These are phyloP conservation scores for Trichoderma guizhouense DNA, from an alignment of 2,329 filamentous ascomycete genomes.

Conservation along the genomic window DNA sequence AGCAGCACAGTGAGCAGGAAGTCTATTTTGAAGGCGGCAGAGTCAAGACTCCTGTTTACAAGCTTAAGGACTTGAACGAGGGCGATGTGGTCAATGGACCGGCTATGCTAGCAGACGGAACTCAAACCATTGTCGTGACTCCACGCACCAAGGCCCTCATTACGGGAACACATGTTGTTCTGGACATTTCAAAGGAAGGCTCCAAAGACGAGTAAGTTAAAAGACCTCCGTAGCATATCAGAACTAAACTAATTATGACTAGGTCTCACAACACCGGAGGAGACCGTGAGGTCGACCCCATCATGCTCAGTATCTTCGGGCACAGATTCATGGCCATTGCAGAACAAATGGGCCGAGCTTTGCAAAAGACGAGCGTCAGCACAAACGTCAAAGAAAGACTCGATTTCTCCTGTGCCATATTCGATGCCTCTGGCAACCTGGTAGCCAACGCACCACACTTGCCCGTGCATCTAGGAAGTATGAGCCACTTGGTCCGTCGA, in stretches of 20 bases:
- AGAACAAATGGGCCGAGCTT: conserved; percentile 75
- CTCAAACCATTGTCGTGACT: conserved; percentile 88
- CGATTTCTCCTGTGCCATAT: conserved; percentile 79
- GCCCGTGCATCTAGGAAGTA: conserved; percentile 76
- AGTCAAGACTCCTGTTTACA: conserved; percentile 76
- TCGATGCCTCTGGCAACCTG: conserved; percentile 70
- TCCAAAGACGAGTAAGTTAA: conserved; percentile 35
- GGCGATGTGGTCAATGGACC: conserved; percentile 75
- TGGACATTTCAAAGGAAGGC: conserved; percentile 67
- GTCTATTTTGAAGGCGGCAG: conserved; percentile 86
- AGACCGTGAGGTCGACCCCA: conserved; percentile 60
- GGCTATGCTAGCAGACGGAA: conserved; percentile 81
- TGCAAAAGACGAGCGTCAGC: conserved; percentile 78
- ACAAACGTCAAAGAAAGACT: conserved; percentile 81
- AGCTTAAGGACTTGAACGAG: conserved; percentile 68
- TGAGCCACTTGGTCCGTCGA: conserved; percentile 76
- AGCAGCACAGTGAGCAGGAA: conserved; percentile 61
- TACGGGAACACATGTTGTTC: conserved; percentile 82
- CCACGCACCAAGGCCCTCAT: conserved; percentile 73
- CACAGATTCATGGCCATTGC: conserved; percentile 85
- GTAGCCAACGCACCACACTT: conserved; percentile 79
- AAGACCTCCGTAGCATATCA: too few relatives aligned
- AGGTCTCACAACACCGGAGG: conserved; percentile 23
- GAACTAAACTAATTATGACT: background rate
- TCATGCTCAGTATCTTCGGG: conserved; percentile 75